phyloP scores from a whole-genome alignment of 1,284 basidiomycete species.

The Nidula niveotomentosa region DNA sequence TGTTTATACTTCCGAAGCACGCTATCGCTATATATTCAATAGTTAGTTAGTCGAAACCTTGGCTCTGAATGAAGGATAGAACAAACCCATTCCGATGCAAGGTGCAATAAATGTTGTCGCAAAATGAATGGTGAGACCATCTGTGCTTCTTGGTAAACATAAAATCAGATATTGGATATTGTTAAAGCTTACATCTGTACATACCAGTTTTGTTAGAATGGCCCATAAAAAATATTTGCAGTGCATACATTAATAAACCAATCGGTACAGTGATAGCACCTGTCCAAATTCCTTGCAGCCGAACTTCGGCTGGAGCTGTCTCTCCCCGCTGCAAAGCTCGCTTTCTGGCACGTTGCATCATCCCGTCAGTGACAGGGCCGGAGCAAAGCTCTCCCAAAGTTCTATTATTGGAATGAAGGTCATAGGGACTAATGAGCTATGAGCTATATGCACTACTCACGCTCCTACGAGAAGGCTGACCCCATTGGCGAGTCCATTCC shows the following conservation, averaged over 20 bases:
- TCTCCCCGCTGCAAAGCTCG: slow-evolving; percentile 19
- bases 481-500: slow-evolving; percentile 31
- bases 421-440: neutral
- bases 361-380: slow-evolving; percentile 29
- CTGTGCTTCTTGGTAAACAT: slow-evolving; percentile 9
- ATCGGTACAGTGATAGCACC: slow-evolving; percentile 29
- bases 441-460: slow-evolving; percentile 12
- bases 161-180: neutral
- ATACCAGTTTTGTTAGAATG: neutral
- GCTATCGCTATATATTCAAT: slow-evolving; percentile 21
- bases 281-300: slow-evolving; percentile 33
- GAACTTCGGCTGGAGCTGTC: slow-evolving; percentile 25
- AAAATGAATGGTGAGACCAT: slow-evolving; percentile 30
- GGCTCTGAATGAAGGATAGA: neutral
- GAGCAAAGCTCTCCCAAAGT: slow-evolving; percentile 30
- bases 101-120: slow-evolving; percentile 28
- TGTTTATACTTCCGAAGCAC: slow-evolving; percentile 29
- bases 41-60: neutral
- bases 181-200: slow-evolving; percentile 12
- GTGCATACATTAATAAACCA: slow-evolving; percentile 29
- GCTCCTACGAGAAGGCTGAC: slow-evolving; percentile 31
- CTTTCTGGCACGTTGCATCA: slow-evolving; percentile 29
- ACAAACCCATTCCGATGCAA: slow-evolving; percentile 35
- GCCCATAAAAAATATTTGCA: neutral
- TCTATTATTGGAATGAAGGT: slow-evolving; percentile 10